Evolutionary conservation across 805 yeast species (phyloP).

Genomic region (Myxozyma neglecta): DNA sequence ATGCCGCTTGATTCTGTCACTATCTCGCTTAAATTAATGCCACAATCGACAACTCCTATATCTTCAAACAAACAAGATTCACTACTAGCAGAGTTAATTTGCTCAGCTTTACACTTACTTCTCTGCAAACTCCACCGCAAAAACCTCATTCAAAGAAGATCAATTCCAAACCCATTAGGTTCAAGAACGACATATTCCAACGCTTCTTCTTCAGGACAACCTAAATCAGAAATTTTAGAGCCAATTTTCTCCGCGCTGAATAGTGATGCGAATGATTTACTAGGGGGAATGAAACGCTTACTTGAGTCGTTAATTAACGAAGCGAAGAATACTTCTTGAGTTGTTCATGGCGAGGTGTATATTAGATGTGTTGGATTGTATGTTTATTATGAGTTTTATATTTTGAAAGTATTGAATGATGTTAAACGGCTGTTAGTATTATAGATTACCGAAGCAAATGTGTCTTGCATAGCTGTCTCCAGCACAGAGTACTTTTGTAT

Average conservation of each 20-base stretch:
- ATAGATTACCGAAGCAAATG: too few species aligned
- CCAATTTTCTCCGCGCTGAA: constrained; percentile 14
- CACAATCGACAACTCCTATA: too few species aligned
- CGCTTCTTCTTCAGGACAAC: neutral
- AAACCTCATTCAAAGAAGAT: constrained; percentile 44
- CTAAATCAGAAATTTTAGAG: constrained; percentile 13
- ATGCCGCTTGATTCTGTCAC: too few species aligned
- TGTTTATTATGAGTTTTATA: too few species aligned
- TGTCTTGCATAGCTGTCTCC: too few species aligned
- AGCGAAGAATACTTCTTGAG: too few species aligned
- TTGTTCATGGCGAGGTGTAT: too few species aligned
- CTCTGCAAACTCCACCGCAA: constrained; percentile 58
- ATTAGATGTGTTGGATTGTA: too few species aligned
- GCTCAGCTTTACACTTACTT: constrained; percentile 56
- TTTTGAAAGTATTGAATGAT: too few species aligned
- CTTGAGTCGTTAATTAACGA: neutral
- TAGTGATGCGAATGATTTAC: neutral
- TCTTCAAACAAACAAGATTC: constrained; percentile 2
- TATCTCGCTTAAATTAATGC: too few species aligned
- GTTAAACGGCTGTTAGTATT: too few species aligned
- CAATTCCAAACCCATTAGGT: constrained; percentile 28
- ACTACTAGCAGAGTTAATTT: constrained; percentile 52
- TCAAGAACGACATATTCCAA: neutral
- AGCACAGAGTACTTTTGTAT: too few species aligned
- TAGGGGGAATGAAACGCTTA: neutral